Evolutionary conservation across 176 grass and related monocot species (phyloP).

Genomic region (Puya raimondii): DNA sequence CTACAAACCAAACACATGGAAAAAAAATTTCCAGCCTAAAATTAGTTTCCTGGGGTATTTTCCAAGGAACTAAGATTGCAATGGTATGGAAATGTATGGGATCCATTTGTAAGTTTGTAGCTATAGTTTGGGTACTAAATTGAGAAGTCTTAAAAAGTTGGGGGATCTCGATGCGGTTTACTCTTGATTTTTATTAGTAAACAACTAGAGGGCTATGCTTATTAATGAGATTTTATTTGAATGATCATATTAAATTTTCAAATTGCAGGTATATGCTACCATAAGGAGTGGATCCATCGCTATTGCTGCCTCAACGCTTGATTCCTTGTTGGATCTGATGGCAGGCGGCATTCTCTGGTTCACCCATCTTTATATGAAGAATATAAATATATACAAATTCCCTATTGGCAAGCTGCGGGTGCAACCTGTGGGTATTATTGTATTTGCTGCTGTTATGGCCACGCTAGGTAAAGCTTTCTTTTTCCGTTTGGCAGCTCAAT

Average conservation of each 20-base stretch:
- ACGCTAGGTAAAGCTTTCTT: slow-evolving; percentile 12
- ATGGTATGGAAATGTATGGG: too few relatives aligned
- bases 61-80: too few relatives aligned
- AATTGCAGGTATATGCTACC: slow-evolving; percentile 23
- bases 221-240: background rate
- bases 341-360: slow-evolving; percentile 30
- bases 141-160: too few relatives aligned
- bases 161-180: too few relatives aligned
- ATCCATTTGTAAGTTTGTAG: too few relatives aligned
- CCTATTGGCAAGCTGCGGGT: slow-evolving; percentile 26
- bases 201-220: background rate
- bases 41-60: too few relatives aligned
- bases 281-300: slow-evolving; percentile 20
- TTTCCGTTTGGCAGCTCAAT: background rate
- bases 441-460: slow-evolving; percentile 30
- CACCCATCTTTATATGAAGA: slow-evolving; percentile 23
- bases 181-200: too few relatives aligned
- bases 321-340: slow-evolving; percentile 26
- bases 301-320: slow-evolving; percentile 28
- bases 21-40: too few relatives aligned
- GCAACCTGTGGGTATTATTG: slow-evolving; percentile 22
- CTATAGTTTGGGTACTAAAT: too few relatives aligned
- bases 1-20: too few relatives aligned
- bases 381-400: slow-evolving; percentile 21
- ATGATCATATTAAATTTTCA: background rate